Conservation (phyloP, 169 alveolate species). For the Perkinsus olseni region DNA sequence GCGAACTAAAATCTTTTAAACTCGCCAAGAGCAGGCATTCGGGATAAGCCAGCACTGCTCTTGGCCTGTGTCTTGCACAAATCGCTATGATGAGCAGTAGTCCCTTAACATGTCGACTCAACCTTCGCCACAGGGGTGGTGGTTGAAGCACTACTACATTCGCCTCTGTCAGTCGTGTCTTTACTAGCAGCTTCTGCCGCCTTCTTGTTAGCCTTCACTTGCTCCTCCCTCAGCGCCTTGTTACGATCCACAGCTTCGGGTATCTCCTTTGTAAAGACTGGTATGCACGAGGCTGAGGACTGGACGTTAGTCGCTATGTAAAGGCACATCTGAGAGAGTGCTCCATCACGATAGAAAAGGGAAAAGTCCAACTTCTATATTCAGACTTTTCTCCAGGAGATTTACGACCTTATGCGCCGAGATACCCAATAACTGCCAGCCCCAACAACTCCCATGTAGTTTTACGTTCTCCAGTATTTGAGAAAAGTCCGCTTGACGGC, state of each 20-base stretch:
- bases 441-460: not conserved
- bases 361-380: not conserved
- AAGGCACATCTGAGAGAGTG: not conserved
- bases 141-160: not conserved
- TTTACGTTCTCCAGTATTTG: not conserved
- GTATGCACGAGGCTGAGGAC: not conserved
- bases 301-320: not conserved
- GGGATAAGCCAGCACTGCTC: too few relatives aligned
- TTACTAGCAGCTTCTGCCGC: not conserved
- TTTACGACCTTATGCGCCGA: too few relatives aligned
- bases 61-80: too few relatives aligned
- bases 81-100: too few relatives aligned
- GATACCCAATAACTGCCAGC: too few relatives aligned
- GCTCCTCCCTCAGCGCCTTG: not conserved
- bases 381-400: too few relatives aligned
- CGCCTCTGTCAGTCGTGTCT: not conserved
- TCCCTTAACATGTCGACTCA: too few relatives aligned
- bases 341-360: not conserved
- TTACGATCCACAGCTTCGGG: not conserved
- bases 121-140: too few relatives aligned
- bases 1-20: too few relatives aligned
- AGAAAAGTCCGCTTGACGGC: not conserved
- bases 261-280: not conserved
- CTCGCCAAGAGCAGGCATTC: too few relatives aligned
- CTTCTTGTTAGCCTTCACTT: not conserved